Evolutionary conservation across 345 rosid species (phyloP).

Genomic region (Eucalyptus lansdowneana): DNA sequence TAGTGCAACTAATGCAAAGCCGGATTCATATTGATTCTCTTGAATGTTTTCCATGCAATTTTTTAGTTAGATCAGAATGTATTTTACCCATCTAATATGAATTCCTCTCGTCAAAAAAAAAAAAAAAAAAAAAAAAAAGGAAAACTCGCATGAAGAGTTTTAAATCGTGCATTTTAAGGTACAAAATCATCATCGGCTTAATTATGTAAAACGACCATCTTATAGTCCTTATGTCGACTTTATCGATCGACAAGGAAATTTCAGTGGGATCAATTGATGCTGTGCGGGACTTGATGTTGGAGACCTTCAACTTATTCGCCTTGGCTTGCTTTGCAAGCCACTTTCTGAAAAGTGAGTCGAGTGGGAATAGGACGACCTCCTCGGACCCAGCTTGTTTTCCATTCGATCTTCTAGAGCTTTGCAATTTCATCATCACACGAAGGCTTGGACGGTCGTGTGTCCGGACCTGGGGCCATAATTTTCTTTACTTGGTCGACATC

Average conservation of each 20-base stretch:
- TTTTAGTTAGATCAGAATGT: not conserved
- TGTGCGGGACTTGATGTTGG: not conserved
- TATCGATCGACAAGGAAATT: not conserved
- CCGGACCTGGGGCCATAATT: not conserved
- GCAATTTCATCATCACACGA: not conserved
- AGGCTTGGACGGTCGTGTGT: not conserved
- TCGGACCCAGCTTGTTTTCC: not conserved
- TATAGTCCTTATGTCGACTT: not conserved
- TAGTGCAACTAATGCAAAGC: not conserved
- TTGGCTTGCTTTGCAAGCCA: not conserved
- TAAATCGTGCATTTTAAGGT: not conserved
- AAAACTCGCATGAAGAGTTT: not conserved
- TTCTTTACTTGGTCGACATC: not conserved
- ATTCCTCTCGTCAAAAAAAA: not conserved
- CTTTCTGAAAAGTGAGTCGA: not conserved
- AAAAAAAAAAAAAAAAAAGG: not conserved
- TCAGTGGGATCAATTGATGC: not conserved
- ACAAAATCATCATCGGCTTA: not conserved
- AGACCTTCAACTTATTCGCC: not conserved
- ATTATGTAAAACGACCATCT: not conserved
- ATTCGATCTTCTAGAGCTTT: not conserved
- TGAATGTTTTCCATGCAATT: not conserved
- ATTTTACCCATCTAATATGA: not conserved
- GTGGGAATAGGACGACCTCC: not conserved
- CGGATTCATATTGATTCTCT: not conserved